Conservation (phyloP, 192 early-diverging fungal species). For the Entomortierella parvispora region DNA sequence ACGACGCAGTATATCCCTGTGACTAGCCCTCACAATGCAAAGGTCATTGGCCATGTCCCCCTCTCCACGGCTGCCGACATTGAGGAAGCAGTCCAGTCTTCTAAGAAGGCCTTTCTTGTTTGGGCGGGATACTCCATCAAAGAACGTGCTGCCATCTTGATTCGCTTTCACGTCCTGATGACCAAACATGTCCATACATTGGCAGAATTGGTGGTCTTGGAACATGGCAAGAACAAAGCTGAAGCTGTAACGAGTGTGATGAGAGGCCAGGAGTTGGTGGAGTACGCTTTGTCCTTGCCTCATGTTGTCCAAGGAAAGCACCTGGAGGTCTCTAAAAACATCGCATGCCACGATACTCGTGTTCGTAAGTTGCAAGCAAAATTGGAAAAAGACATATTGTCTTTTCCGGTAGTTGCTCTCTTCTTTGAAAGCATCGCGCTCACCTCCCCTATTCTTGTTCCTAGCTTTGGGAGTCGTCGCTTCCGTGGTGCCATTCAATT, state of each 20-base stretch:
- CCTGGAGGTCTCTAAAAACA: slow-evolving; percentile 71
- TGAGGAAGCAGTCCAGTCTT: slow-evolving; percentile 65
- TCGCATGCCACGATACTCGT: slow-evolving; percentile 71
- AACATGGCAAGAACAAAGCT: slow-evolving; percentile 82
- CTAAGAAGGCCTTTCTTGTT: slow-evolving; percentile 60
- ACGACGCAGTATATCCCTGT: slow-evolving; percentile 60
- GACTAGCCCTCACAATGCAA: slow-evolving; percentile 70
- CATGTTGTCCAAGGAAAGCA: slow-evolving; percentile 70
- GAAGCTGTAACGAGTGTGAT: slow-evolving; percentile 79
- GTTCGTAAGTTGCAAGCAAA: slow-evolving; percentile 42
- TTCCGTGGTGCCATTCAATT: slow-evolving; percentile 86
- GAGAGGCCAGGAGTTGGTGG: slow-evolving; percentile 84
- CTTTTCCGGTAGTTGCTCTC: too few relatives aligned
- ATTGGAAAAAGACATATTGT: background rate
- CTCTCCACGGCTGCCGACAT: slow-evolving; percentile 68
- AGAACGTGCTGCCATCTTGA: slow-evolving; percentile 70
- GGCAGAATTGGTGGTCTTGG: slow-evolving; percentile 74
- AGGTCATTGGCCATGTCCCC: slow-evolving; percentile 72
- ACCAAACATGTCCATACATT: slow-evolving; percentile 70
- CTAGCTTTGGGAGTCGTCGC: slow-evolving; percentile 81
- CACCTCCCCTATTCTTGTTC: background rate
- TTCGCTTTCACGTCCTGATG: slow-evolving; percentile 68
- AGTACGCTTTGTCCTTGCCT: slow-evolving; percentile 77
- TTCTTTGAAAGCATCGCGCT: too few relatives aligned
- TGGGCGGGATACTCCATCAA: slow-evolving; percentile 77